These are phyloP conservation scores for Flaveria sonorensis DNA, from an alignment of 129 eudicot genomes.

Conservation along the genomic window DNA sequence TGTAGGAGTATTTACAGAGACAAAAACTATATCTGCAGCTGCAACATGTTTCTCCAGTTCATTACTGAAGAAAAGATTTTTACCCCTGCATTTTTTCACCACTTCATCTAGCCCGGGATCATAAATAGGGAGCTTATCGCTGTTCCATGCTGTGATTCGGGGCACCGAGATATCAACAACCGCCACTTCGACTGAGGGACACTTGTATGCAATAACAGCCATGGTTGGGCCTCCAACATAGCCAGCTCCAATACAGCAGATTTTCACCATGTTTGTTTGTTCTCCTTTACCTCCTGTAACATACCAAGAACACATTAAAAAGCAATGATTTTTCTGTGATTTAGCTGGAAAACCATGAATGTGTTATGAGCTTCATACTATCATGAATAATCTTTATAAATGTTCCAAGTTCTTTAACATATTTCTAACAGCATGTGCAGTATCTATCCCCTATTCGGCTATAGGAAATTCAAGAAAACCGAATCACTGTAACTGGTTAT, in stretches of 20 bases:
- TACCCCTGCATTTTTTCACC: conserved; percentile 21
- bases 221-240: conserved; percentile 29
- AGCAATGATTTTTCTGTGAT: background rate
- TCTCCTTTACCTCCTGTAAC: background rate
- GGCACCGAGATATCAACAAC: conserved; percentile 19
- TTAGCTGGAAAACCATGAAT: no score
- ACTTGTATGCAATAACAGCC: conserved; percentile 24
- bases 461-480: no score
- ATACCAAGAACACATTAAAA: background rate
- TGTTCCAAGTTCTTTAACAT: no score
- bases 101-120: conserved; percentile 9
- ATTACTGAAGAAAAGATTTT: conserved; percentile 18
- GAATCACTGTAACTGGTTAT: no score
- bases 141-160: conserved; percentile 21
- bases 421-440: no score
- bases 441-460: no score
- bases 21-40: conserved; percentile 23
- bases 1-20: conserved; percentile 15
- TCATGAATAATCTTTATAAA: no score
- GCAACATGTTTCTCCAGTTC: conserved; percentile 17
- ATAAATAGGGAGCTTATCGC: conserved; percentile 11
- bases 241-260: conserved; percentile 14
- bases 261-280: conserved; percentile 10
- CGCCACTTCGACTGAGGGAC: conserved; percentile 8
- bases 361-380: no score